Evolutionary conservation across 305 asterid species (phyloP).

Genomic region (Striga hermonthica): DNA sequence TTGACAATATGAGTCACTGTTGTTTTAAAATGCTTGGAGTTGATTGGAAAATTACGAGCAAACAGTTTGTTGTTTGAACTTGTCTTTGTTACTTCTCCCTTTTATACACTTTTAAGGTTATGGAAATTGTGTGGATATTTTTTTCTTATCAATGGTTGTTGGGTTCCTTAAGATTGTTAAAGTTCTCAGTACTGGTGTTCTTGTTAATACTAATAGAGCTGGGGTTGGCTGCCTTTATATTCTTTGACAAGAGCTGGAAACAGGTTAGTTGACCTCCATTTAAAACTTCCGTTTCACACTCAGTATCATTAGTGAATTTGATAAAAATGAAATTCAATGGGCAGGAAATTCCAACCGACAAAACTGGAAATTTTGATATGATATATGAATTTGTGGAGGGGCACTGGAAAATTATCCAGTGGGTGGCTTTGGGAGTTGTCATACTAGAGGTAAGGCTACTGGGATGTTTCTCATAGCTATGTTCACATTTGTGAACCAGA

Average conservation of each 20-base stretch:
- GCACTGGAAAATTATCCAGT: constrained; percentile 76
- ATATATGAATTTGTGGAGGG: constrained; percentile 66
- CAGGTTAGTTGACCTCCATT: constrained; percentile 46
- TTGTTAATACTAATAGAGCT: constrained; percentile 79
- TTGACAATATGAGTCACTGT: no score
- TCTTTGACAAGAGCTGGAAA: constrained; percentile 93
- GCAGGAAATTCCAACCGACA: constrained; percentile 84
- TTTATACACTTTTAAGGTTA: not conserved
- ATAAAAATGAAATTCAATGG: constrained; percentile 1
- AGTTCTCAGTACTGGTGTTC: constrained; percentile 81
- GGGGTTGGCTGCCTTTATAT: constrained; percentile 80
- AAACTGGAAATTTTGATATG: constrained; percentile 72
- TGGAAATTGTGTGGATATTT: constrained; percentile 21
- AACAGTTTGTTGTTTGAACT: no score
- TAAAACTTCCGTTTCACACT: constrained; percentile 21
- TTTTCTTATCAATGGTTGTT: constrained; percentile 26
- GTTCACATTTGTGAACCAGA: no score
- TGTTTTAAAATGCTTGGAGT: no score
- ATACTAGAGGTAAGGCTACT: constrained; percentile 58
- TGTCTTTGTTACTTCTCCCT: no score
- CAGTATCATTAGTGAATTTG: constrained; percentile 21
- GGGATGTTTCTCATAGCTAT: no score
- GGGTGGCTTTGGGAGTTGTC: constrained; percentile 89
- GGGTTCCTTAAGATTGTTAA: constrained; percentile 60
- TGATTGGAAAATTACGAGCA: no score